Evolutionary conservation across 2,329 filamentous ascomycete species (phyloP), one percentile per base, ranked within the genome.

Genomic region (Volutella citrinella): DNA sequence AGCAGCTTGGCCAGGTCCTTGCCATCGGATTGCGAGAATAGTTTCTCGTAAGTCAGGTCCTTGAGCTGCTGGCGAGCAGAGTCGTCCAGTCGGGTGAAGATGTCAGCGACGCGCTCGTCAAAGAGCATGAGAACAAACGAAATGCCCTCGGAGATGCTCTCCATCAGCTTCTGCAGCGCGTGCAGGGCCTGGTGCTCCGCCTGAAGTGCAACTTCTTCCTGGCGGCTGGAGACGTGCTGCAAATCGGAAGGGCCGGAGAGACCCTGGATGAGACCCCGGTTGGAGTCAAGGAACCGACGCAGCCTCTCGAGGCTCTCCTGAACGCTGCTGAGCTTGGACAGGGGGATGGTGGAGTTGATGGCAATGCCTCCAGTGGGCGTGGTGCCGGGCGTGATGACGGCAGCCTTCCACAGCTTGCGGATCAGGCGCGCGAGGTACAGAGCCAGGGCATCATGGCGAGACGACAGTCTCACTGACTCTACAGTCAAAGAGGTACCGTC

Each of bases 61-160:
- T 78, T 75, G 32, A 95, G 79, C 39, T 80, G 76, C 45, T 82
- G 73, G 40, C 83, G 82, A 1, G 82, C 75, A 0, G 73, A 65
- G 4, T 86, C 83, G 7, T 89, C 80, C 6, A 98, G 70, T 5
- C 86, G 74, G 6, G 80, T 69, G 46, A 90, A 82, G 28, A 97
- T 95, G 42, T 98, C 91, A 26, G 88, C 80, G 5, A 96, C 82
- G 10, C 85, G 81, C 69, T 98, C 91, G 46, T 97, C 91, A 42
- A 97, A 97, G 2, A 98, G 73, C 56, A 96, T 93, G 15, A 91
- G 74, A 5, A 96, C 88, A 51, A 98, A 98, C 0, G 91, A 95
- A 32, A 98, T 95, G 5, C 93, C 93, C 60, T 98, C 93, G 7
- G 93, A 90, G 23, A 96, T 93, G 59, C 88, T 88, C 34, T 84